Percentiles rank a stretch among this genome's conserved stretches.
Evolutionary conservation across 768 basidiomycete genomes (phyloP).

Genomic region (Ramaria sp.): DNA sequence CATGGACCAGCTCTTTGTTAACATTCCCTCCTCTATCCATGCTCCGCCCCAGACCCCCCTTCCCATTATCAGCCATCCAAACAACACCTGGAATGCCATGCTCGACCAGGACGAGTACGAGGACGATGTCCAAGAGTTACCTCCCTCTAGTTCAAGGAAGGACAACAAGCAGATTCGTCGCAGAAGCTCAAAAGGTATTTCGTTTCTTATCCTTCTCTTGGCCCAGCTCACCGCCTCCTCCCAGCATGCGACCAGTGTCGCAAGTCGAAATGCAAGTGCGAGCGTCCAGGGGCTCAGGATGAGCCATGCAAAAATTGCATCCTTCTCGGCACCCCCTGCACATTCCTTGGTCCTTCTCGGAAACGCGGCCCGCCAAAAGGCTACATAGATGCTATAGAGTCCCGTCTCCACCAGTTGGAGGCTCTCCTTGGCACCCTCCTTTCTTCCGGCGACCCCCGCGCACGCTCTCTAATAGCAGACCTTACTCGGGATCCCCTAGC

Average conservation of each 20-base stretch:
- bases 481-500: slow-evolving; percentile 53
- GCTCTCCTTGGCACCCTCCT: slow-evolving; percentile 78
- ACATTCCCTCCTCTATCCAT: slow-evolving; percentile 6
- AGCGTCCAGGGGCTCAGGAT: slow-evolving; percentile 40
- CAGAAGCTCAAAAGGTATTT: slow-evolving; percentile 65
- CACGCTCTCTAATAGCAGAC: slow-evolving; percentile 29
- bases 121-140: background rate
- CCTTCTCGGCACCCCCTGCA: slow-evolving; percentile 35
- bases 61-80: background rate
- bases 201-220: background rate
- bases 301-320: slow-evolving; percentile 72
- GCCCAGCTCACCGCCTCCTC: background rate
- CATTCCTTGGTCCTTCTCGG: slow-evolving; percentile 68
- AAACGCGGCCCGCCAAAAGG: slow-evolving; percentile 88
- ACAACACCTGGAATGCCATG: slow-evolving; percentile 2
- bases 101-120: slow-evolving; percentile 3
- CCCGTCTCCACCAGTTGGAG: slow-evolving; percentile 83
- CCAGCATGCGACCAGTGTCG: slow-evolving; percentile 79
- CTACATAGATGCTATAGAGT: slow-evolving; percentile 92
- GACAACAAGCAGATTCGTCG: slow-evolving; percentile 50
- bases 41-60: background rate
- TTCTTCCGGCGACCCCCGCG: slow-evolving; percentile 31
- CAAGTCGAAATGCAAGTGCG: slow-evolving; percentile 83
- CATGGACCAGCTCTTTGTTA: slow-evolving; percentile 8
- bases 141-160: background rate